Evolutionary conservation across 108 stramenopile genomes (phyloP).

Genomic region (Pseudonitzschia pungens): DNA sequence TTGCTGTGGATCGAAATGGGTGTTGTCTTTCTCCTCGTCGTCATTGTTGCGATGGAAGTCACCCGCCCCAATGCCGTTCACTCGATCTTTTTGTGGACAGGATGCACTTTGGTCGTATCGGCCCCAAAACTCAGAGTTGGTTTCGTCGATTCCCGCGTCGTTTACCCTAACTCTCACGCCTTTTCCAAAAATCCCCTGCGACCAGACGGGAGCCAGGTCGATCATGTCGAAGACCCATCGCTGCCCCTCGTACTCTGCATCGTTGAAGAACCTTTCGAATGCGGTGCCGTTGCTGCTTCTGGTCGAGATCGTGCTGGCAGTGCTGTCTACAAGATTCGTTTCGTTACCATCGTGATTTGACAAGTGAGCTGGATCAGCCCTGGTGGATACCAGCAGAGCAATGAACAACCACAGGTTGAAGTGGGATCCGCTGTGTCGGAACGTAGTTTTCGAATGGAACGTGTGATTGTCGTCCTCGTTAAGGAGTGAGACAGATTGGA

Average conservation of each 20-base stretch:
- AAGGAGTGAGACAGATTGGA: too few species aligned
- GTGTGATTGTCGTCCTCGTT: too few species aligned
- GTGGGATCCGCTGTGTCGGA: too few species aligned
- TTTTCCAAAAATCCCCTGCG: constrained; percentile 23
- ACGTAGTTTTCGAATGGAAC: too few species aligned
- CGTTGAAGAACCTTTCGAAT: constrained; percentile 12
- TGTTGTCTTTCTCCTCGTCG: neutral
- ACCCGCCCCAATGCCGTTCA: neutral
- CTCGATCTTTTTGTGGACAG: constrained; percentile 14
- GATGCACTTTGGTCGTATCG: constrained; percentile 31
- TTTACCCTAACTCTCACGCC: constrained; percentile 39
- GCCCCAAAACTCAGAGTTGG: constrained; percentile 16
- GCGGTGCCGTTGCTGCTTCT: neutral
- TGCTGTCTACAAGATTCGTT: too few species aligned
- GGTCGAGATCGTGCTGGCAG: too few species aligned
- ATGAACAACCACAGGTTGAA: too few species aligned
- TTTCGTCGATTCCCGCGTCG: constrained; percentile 35
- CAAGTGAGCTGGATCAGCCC: too few species aligned
- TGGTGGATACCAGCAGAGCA: too few species aligned
- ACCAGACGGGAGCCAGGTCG: constrained; percentile 31
- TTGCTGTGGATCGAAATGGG: neutral
- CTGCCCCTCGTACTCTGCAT: constrained; percentile 23
- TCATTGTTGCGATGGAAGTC: neutral
- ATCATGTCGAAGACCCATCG: constrained; percentile 42
- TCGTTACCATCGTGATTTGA: too few species aligned